Conservation (phyloP, 768 basidiomycete genomes). For the Grammothele lineata region DNA sequence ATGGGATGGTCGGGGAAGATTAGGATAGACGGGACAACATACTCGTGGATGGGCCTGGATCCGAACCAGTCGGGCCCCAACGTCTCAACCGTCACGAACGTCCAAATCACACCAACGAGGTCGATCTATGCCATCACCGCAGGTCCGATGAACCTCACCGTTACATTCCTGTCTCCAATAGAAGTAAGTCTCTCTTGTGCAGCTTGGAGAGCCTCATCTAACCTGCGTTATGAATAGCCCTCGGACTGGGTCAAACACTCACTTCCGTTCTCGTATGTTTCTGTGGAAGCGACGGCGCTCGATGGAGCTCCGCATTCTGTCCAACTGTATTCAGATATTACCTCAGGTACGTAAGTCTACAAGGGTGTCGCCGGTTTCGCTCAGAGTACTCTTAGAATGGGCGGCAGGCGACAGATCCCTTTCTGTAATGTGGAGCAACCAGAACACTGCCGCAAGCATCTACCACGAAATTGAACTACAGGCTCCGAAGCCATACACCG, state of each 20-base stretch:
- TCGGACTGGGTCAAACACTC: slow-evolving; percentile 35
- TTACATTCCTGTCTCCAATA: slow-evolving; percentile 36
- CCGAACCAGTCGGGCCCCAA: no score
- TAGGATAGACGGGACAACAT: slow-evolving; percentile 5
- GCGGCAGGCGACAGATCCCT: neutral
- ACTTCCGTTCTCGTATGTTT: slow-evolving; percentile 36
- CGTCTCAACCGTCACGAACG: neutral
- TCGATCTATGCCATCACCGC: slow-evolving; percentile 29
- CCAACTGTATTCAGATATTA: slow-evolving; percentile 37
- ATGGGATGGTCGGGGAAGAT: slow-evolving; percentile 10
- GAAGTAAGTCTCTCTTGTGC: slow-evolving; percentile 25
- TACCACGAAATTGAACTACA: neutral
- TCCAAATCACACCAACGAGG: neutral
- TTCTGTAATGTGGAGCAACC: neutral
- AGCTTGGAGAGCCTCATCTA: neutral
- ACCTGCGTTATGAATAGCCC: slow-evolving; percentile 20
- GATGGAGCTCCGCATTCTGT: slow-evolving; percentile 31
- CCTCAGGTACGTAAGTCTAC: slow-evolving; percentile 17
- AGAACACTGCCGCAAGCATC: neutral
- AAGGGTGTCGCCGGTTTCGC: neutral
- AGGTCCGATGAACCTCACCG: slow-evolving; percentile 32
- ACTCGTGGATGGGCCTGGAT: slow-evolving; percentile 8
- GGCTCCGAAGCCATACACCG: neutral
- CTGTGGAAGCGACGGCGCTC: slow-evolving; percentile 25
- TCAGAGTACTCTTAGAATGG: neutral